These are phyloP conservation scores for Didymella arachidicola DNA, from an alignment of 2,329 filamentous ascomycete species.

Conservation along the genomic window DNA sequence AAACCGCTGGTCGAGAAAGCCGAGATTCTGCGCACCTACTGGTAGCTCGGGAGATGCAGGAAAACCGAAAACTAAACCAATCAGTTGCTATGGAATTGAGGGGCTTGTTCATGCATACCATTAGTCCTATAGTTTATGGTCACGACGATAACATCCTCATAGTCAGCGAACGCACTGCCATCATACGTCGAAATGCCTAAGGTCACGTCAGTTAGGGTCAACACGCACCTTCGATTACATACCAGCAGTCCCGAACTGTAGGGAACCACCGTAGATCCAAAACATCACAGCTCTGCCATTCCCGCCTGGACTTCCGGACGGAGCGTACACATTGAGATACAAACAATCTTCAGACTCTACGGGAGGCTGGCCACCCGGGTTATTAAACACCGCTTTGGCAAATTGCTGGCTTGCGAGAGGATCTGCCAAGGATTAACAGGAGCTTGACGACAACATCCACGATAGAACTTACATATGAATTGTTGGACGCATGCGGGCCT, in stretches of 20 bases:
- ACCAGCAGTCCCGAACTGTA: conserved; percentile 36
- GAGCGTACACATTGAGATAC: conserved; percentile 51
- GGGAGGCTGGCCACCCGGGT: conserved; percentile 24
- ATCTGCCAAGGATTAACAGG: conserved; percentile 16
- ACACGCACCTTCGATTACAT: neutral
- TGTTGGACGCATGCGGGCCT: conserved; percentile 39
- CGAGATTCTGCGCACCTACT: conserved; percentile 53
- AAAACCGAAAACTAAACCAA: conserved; percentile 39
- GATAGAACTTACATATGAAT: conserved; percentile 29
- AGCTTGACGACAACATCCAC: neutral
- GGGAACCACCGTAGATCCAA: conserved; percentile 44
- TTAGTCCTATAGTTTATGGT: conserved; percentile 44
- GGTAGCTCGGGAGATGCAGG: conserved; percentile 34
- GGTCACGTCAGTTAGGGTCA: neutral
- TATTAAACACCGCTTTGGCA: conserved; percentile 33
- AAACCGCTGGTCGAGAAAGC: conserved; percentile 64
- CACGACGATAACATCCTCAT: conserved; percentile 43
- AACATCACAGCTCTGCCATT: conserved; percentile 38
- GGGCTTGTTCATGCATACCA: conserved; percentile 17
- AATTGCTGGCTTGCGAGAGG: conserved; percentile 27
- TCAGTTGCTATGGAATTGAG: neutral
- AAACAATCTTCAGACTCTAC: conserved; percentile 52
- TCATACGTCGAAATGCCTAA: conserved; percentile 31
- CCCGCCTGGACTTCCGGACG: conserved; percentile 26
- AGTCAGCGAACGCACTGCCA: conserved; percentile 38